These are phyloP conservation scores for Rhynchosporium agropyri DNA, from an alignment of 2,329 filamentous ascomycete genomes.

Conservation along the genomic window DNA sequence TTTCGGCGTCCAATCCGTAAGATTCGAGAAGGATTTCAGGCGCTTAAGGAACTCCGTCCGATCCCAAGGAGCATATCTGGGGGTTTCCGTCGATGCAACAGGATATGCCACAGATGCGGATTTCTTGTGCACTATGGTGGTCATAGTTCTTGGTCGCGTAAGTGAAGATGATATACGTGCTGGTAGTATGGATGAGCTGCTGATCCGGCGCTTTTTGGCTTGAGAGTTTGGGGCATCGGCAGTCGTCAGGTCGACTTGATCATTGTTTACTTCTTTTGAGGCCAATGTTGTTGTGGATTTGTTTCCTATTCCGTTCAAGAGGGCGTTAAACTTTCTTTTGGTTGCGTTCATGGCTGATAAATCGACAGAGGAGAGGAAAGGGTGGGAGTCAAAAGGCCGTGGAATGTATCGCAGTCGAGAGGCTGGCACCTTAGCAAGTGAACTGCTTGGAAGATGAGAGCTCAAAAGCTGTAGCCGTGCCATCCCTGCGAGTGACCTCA, in stretches of 20 bases:
- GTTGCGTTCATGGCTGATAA: conserved; percentile 65
- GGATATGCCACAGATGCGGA: conserved; percentile 32
- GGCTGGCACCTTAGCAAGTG: neutral
- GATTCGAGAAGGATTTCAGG: conserved; percentile 84
- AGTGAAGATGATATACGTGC: conserved; percentile 15
- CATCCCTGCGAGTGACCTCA: conserved; percentile 19
- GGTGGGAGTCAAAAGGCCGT: neutral
- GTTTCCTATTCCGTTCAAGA: conserved; percentile 67
- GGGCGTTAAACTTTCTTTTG: conserved; percentile 81
- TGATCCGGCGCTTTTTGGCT: conserved; percentile 41
- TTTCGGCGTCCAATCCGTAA: conserved; percentile 93
- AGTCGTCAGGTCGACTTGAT: conserved; percentile 41
- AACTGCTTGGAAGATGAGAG: neutral
- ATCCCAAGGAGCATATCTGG: conserved; percentile 85
- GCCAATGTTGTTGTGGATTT: conserved; percentile 48
- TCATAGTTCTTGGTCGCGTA: conserved; percentile 20
- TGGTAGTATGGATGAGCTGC: conserved; percentile 23
- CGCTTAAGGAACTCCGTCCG: conserved; percentile 79
- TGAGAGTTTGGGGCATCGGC: conserved; percentile 29
- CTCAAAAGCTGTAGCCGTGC: conserved; percentile 20
- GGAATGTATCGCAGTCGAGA: neutral
- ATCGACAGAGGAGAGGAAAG: neutral
- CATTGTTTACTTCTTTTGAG: conserved; percentile 44
- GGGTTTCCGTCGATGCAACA: conserved; percentile 42
- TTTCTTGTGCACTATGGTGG: conserved; percentile 36